Evolutionary conservation across 129 eudicot genomes (phyloP).

Genomic region (Saposhnikovia divaricata): DNA sequence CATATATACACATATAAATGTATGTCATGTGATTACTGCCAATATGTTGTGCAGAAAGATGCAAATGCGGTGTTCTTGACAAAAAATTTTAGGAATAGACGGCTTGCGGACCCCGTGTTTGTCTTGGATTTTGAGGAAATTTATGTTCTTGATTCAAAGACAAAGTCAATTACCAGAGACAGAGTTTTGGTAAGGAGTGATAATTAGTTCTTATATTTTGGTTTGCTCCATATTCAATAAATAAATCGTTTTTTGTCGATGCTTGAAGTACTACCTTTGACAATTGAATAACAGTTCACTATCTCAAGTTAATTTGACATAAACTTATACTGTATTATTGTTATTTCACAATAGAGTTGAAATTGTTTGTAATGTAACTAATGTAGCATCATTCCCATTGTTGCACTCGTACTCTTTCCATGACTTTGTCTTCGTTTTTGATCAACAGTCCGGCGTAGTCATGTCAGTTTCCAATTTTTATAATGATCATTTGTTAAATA

Average conservation of each 20-base stretch:
- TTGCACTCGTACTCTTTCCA: neutral
- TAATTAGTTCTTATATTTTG: neutral
- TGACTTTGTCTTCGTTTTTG: no score
- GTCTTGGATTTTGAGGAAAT: constrained; percentile 92
- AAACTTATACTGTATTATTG: neutral
- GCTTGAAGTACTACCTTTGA: neutral
- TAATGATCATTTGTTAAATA: no score
- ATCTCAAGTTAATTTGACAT: neutral
- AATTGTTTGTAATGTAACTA: neutral
- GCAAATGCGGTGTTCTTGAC: constrained; percentile 93
- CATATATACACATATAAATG: no score
- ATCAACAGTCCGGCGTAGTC: neutral
- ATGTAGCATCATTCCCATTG: neutral
- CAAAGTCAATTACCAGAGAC: constrained; percentile 83
- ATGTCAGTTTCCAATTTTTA: neutral
- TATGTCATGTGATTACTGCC: no score
- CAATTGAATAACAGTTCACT: neutral
- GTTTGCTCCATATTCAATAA: neutral
- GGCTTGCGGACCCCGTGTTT: constrained; percentile 81
- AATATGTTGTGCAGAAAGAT: no score
- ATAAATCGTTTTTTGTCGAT: neutral
- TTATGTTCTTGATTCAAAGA: constrained; percentile 87
- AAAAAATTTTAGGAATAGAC: constrained; percentile 82
- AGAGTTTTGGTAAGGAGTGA: constrained; percentile 63
- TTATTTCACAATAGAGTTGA: neutral